A percentile compares a stretch with the other conserved stretches of the same genome.
phyloP scores from a whole-genome alignment of 108 stramenopile genomes.

The Conticribra weissflogii region DNA sequence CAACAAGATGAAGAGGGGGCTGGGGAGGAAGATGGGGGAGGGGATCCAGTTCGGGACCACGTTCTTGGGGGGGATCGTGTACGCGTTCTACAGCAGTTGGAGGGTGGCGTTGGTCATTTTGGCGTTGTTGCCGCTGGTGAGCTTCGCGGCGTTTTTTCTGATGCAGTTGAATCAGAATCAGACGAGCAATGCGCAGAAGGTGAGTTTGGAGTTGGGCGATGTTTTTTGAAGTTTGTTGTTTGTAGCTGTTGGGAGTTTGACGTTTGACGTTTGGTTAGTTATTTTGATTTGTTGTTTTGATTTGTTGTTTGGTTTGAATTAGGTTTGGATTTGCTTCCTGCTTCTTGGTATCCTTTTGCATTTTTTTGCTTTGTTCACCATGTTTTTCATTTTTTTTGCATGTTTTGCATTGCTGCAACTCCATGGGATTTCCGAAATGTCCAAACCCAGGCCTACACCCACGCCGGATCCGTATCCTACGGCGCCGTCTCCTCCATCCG shows the following conservation, averaged over 20 bases:
- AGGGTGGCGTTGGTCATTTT: slow-evolving; percentile 68
- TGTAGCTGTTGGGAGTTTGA: too few species aligned
- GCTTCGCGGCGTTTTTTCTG: slow-evolving; percentile 44
- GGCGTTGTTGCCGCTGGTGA: slow-evolving; percentile 54
- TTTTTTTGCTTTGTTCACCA: neutral
- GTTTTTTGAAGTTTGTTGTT: too few species aligned
- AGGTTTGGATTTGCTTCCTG: too few species aligned
- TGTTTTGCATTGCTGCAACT: too few species aligned
- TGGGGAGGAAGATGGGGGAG: slow-evolving; percentile 75
- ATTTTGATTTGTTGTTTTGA: too few species aligned
- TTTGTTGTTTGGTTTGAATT: too few species aligned
- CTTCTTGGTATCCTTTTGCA: neutral
- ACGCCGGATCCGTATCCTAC: slow-evolving; percentile 47
- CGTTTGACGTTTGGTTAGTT: too few species aligned
- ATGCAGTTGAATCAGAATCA: slow-evolving; percentile 64
- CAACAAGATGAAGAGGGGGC: slow-evolving; percentile 43
- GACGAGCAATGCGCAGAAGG: slow-evolving; percentile 38
- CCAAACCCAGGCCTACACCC: slow-evolving; percentile 41
- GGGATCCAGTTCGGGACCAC: slow-evolving; percentile 74
- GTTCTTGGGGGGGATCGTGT: slow-evolving; percentile 61
- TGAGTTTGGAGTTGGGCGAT: slow-evolving; percentile 6
- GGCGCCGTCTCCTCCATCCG: slow-evolving; percentile 48
- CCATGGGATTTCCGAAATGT: too few species aligned
- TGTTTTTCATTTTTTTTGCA: slow-evolving; percentile 6
- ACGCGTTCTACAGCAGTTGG: slow-evolving; percentile 63